A percentile compares a stretch with the other conserved stretches of the same genome.
These are phyloP conservation scores for Thuidium tamariscinum DNA, from an alignment of 225 moss, liverwort and hornwort genomes.

Conservation along the genomic window DNA sequence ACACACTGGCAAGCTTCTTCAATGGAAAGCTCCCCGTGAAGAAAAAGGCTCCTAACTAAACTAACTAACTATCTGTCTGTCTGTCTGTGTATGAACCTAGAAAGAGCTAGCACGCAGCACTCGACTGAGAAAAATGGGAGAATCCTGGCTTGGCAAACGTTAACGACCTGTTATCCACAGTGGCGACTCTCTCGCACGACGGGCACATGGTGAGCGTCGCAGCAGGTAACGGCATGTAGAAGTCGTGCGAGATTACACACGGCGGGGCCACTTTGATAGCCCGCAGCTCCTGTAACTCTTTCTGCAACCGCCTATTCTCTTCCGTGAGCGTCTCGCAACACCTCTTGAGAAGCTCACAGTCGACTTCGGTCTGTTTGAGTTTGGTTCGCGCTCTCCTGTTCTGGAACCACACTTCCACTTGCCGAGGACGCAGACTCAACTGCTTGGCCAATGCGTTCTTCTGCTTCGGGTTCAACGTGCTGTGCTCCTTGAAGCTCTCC, in stretches of 20 bases:
- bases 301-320: slow-evolving; percentile 78
- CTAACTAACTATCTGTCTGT: neutral
- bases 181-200: slow-evolving; percentile 87
- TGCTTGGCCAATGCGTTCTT: slow-evolving; percentile 95
- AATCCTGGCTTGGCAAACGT: slow-evolving; percentile 85
- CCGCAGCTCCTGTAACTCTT: slow-evolving; percentile 85
- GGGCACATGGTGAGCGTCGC: slow-evolving; percentile 99
- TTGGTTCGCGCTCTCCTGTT: slow-evolving; percentile 94
- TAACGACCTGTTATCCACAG: slow-evolving; percentile 80
- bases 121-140: slow-evolving; percentile 80
- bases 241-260: slow-evolving; percentile 89
- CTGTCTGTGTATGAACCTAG: neutral
- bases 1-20: neutral
- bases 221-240: slow-evolving; percentile 95
- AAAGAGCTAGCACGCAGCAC: slow-evolving; percentile 64
- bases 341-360: slow-evolving; percentile 89
- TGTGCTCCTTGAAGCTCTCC: slow-evolving; percentile 96
- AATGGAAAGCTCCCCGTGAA: neutral
- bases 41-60: neutral
- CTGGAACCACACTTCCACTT: slow-evolving; percentile 99
- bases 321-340: slow-evolving; percentile 83
- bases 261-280: slow-evolving; percentile 85
- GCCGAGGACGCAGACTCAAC: slow-evolving; percentile 69
- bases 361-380: slow-evolving; percentile 92
- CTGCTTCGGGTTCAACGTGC: slow-evolving; percentile 95